phyloP scores from a whole-genome alignment of 768 basidiomycete genomes.

The Kwoniella mangroviensis region DNA sequence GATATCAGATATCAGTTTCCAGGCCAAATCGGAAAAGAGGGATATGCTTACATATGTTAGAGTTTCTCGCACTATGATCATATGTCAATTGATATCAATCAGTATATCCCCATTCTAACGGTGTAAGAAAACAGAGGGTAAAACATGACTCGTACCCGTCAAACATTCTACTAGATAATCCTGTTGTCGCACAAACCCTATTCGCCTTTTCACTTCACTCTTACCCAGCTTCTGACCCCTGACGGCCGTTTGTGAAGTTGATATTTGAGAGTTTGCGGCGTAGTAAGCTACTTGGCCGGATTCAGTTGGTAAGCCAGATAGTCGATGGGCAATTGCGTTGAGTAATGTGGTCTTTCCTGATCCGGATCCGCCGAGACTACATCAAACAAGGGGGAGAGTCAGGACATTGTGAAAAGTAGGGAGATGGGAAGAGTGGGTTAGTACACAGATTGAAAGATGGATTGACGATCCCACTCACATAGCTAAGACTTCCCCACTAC shows the following conservation, averaged over 20 bases:
- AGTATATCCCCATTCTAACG: too few relatives aligned
- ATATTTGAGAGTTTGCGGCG: constrained; percentile 38
- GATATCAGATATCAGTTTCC: not conserved
- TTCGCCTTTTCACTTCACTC: constrained; percentile 47
- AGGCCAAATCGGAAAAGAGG: not conserved
- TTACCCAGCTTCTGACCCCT: constrained; percentile 30
- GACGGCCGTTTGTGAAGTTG: constrained; percentile 54
- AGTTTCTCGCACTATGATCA: constrained; percentile 61
- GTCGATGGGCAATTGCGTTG: constrained; percentile 55
- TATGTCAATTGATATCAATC: too few relatives aligned
- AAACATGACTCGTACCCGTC: too few relatives aligned
- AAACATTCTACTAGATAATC: constrained; percentile 60
- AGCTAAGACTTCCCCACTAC: constrained; percentile 59
- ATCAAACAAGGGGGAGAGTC: not conserved
- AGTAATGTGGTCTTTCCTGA: constrained; percentile 59
- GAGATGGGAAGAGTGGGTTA: not conserved
- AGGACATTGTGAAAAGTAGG: not conserved
- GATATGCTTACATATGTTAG: constrained; percentile 50
- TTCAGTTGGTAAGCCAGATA: constrained; percentile 52
- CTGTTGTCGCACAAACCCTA: constrained; percentile 61
- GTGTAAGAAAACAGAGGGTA: too few relatives aligned
- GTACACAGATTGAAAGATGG: too few relatives aligned
- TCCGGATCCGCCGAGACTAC: constrained; percentile 53
- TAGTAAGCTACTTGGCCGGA: constrained; percentile 45
- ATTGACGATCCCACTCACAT: constrained; percentile 47